Percentiles rank a stretch among this genome's conserved stretches.
These are phyloP conservation scores for Pythium myriotylum DNA, from an alignment of 352 stramenopile species.

Conservation along the genomic window DNA sequence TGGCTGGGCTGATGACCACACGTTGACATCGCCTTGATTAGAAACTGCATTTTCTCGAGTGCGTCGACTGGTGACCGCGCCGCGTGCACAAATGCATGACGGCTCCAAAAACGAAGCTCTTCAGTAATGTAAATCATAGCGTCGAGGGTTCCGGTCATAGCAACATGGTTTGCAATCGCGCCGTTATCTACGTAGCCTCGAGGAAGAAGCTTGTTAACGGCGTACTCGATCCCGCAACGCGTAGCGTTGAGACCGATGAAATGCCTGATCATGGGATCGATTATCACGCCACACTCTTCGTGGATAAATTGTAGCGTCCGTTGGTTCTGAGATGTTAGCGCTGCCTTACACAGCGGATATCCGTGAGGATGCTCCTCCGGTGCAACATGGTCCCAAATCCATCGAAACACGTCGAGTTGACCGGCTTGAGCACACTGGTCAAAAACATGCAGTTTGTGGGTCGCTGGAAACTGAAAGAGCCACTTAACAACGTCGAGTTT, in stretches of 20 bases:
- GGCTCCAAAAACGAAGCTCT: slow-evolving; percentile 1
- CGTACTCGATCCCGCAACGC: neutral
- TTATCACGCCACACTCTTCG: neutral
- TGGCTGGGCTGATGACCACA: too few species aligned
- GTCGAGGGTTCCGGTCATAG: neutral
- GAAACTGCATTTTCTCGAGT: neutral
- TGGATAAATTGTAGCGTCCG: neutral
- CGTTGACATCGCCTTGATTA: neutral
- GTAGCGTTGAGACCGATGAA: neutral
- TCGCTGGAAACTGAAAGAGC: slow-evolving; percentile 9
- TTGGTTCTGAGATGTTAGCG: neutral
- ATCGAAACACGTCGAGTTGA: neutral
- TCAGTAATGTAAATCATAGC: slow-evolving; percentile 2
- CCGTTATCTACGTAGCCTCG: neutral
- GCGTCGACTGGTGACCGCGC: neutral
- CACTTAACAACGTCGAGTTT: slow-evolving; percentile 15
- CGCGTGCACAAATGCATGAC: neutral
- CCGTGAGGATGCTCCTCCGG: neutral
- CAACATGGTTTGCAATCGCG: neutral
- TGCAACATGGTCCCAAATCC: neutral
- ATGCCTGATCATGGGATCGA: neutral
- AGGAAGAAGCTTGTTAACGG: neutral
- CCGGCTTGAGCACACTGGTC: neutral
- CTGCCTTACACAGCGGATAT: slow-evolving; percentile 3
- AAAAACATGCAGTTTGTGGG: neutral